A percentile compares a stretch with the other conserved stretches of the same genome.
These are phyloP conservation scores for Calophaca sinica DNA, from an alignment of 306 rosid genomes.

Conservation along the genomic window DNA sequence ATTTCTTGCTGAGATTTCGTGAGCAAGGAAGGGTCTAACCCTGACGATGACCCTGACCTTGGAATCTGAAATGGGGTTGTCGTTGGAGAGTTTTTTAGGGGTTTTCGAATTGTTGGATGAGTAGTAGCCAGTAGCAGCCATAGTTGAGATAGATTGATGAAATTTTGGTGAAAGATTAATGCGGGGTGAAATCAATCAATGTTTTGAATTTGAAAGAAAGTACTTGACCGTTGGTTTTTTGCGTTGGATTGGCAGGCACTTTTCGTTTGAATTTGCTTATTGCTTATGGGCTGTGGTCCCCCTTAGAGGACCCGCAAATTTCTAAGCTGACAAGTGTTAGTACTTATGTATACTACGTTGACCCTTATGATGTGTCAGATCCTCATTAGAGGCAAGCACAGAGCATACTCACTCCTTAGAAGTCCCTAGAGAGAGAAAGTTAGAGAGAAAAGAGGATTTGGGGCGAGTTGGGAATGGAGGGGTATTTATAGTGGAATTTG, in stretches of 20 bases:
- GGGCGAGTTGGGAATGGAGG: too few relatives aligned
- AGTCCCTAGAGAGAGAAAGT: too few relatives aligned
- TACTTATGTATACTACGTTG: too few relatives aligned
- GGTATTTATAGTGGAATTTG: too few relatives aligned
- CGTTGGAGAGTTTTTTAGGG: constrained; percentile 38
- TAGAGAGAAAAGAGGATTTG: too few relatives aligned
- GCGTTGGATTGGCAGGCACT: not conserved
- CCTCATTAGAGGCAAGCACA: too few relatives aligned
- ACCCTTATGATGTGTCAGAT: too few relatives aligned
- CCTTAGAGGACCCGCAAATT: too few relatives aligned
- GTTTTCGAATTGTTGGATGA: constrained; percentile 43
- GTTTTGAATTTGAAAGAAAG: not conserved
- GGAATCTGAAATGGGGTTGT: constrained; percentile 51
- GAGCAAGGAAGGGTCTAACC: constrained; percentile 84
- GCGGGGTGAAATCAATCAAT: not conserved
- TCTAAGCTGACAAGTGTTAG: too few relatives aligned
- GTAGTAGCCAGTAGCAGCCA: constrained; percentile 49
- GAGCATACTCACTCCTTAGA: too few relatives aligned
- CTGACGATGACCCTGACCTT: constrained; percentile 82
- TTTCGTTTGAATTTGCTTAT: constrained; percentile 44
- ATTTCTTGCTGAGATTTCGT: constrained; percentile 51
- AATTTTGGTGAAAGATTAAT: constrained; percentile 25
- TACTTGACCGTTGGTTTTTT: constrained; percentile 52
- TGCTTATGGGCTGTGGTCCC: not conserved
- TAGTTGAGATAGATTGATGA: constrained; percentile 25